Base-by-base conservation (phyloP, 2,329 filamentous ascomycete species). In the Colletotrichum tabaci region DNA sequence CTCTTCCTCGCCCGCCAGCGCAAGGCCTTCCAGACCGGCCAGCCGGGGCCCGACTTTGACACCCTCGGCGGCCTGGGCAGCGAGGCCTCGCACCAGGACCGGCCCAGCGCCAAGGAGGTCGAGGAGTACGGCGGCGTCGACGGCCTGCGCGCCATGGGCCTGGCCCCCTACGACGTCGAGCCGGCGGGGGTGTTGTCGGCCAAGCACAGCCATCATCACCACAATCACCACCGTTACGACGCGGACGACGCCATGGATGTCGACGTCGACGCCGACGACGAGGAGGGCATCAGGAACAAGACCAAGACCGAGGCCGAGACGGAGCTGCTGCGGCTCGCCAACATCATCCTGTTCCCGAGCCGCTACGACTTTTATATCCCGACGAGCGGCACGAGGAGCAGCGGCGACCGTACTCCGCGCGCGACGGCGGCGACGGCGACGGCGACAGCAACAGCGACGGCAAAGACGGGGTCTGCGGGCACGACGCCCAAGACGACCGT, bases 111-210 rank as follows among this genome's bases (percentile, higher is more conserved):
- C 76, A 84, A 83, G 46, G 87, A 88, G 66, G 88, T 89, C 73
- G 83, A 82, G 15, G 82, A 84, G 53, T 82, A 86, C 1, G 87
- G 87, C 13, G 87, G 87, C 1, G 80, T 84, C 2, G 84, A 85
- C 9, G 88, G 82, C 0, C 77, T 90, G 65, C 84, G 85, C 74
- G 87, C 88, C n/a, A 90, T 90, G 88, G 88, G 88, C 0, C 80
- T 90, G 1, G 84, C 84, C 47, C 86, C 86, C 3, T 89, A 87
- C 84, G 84, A 82, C 57, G 75, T 84, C 4, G 79, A 84, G 73
- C 72, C 82, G 61, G 77, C 82, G 35, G 77, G 77, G 64, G 79
- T 26, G 26, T 26, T 75, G 61, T 76, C 77, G 49, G 64, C 72
- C 21, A 62, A 74, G 57, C 69, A 73, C 60, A 30, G 7, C 30